Percentiles rank a stretch among this genome's conserved stretches.
These are phyloP conservation scores for Metroxylon sagu DNA, from an alignment of 176 grass and related monocot genomes.

Conservation along the genomic window DNA sequence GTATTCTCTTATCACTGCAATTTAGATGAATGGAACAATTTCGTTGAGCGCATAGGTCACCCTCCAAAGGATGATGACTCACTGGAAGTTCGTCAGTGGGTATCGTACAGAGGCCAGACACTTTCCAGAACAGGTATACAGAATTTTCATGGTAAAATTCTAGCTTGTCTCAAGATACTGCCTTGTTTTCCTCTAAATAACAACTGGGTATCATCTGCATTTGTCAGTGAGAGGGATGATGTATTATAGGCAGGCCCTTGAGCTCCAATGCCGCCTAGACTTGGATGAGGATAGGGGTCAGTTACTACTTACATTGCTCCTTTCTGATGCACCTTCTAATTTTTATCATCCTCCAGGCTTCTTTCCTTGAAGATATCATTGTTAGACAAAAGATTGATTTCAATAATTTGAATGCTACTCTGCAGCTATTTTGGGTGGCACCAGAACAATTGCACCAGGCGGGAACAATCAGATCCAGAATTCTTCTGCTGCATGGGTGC, in stretches of 20 bases:
- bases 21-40: constrained; percentile 88
- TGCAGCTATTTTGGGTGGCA: constrained; percentile 34
- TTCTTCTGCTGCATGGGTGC: constrained; percentile 1
- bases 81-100: constrained; percentile 41
- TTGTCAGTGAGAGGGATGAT: constrained; percentile 94
- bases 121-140: constrained; percentile 62
- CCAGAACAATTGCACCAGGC: constrained; percentile 13
- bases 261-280: constrained; percentile 60
- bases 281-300: constrained; percentile 34
- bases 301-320: constrained; percentile 8
- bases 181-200: too few species aligned
- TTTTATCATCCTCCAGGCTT: neutral
- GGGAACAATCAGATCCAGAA: constrained; percentile 15
- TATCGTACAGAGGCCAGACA: constrained; percentile 82
- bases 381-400: neutral
- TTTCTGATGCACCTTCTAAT: constrained; percentile 4
- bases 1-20: too few species aligned
- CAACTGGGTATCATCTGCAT: neutral
- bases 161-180: neutral
- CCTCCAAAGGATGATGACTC: constrained; percentile 12
- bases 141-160: neutral
- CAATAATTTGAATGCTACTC: neutral
- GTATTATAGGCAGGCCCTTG: constrained; percentile 78
- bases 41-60: constrained; percentile 26
- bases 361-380: constrained; percentile 9